Evolutionary conservation across 495 filamentous ascomycete genomes (phyloP).

Genomic region (Penicillium coffeae): DNA sequence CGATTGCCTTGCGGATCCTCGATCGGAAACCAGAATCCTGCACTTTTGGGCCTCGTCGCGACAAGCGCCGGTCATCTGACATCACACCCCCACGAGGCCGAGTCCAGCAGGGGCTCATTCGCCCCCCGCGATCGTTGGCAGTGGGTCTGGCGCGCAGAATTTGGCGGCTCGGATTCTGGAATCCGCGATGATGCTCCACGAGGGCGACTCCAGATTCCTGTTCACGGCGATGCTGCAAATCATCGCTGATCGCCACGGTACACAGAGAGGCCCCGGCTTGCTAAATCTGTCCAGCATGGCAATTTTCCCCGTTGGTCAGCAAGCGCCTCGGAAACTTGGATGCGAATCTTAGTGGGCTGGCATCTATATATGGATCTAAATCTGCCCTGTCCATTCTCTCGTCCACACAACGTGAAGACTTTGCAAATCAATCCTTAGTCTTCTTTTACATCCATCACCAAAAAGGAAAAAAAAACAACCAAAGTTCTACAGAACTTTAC

Average conservation of each 20-base stretch:
- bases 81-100: slow-evolving; percentile 15
- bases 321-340: slow-evolving; percentile 20
- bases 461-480: neutral
- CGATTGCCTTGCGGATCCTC: neutral
- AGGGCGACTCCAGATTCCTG: slow-evolving; percentile 3
- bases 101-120: neutral
- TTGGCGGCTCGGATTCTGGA: slow-evolving; percentile 21
- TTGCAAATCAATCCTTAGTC: neutral
- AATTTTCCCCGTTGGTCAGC: slow-evolving; percentile 1
- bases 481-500: neutral
- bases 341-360: slow-evolving; percentile 9
- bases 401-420: neutral
- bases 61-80: slow-evolving; percentile 8
- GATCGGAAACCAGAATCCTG: slow-evolving; percentile 38
- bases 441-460: neutral
- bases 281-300: neutral
- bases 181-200: slow-evolving; percentile 22
- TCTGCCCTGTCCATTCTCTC: neutral
- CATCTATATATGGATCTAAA: slow-evolving; percentile 19
- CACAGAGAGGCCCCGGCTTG: neutral
- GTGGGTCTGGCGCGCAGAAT: slow-evolving; percentile 1
- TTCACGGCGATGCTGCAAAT: slow-evolving; percentile 17
- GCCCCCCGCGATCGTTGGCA: neutral
- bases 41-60: neutral
- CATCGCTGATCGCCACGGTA: slow-evolving; percentile 8